Percentiles rank a stretch among this genome's conserved stretches.
Evolutionary conservation across 2,329 filamentous ascomycete species (phyloP).

Genomic region (Aspergillus transmontanensis): DNA sequence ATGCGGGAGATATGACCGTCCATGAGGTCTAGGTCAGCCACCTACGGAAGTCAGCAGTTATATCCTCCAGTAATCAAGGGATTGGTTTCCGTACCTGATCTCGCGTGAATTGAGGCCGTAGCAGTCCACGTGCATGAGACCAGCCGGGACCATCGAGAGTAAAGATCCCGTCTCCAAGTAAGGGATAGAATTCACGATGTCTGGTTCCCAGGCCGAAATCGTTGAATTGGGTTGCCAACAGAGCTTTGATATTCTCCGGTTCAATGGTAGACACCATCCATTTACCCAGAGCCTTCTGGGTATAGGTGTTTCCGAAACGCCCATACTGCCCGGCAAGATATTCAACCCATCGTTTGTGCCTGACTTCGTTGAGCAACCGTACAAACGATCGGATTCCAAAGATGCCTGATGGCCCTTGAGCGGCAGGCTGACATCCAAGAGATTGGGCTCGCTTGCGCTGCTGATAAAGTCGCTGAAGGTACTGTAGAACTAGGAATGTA

Average conservation of each 20-base stretch:
- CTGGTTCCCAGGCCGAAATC: slow-evolving; percentile 81
- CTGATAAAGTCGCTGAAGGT: slow-evolving; percentile 23
- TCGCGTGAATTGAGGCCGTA: slow-evolving; percentile 83
- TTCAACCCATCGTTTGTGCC: slow-evolving; percentile 35
- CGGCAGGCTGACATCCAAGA: slow-evolving; percentile 28
- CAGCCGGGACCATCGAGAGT: slow-evolving; percentile 77
- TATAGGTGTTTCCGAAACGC: slow-evolving; percentile 29
- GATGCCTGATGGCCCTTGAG: slow-evolving; percentile 13
- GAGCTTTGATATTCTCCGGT: slow-evolving; percentile 74
- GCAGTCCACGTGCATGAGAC: slow-evolving; percentile 76
- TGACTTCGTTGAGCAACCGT: slow-evolving; percentile 25
- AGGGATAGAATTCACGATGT: slow-evolving; percentile 62
- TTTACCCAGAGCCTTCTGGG: slow-evolving; percentile 23
- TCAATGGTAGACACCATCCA: slow-evolving; percentile 35
- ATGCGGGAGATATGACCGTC: slow-evolving; percentile 75
- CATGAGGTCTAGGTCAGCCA: slow-evolving; percentile 72
- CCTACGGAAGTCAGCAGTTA: slow-evolving; percentile 14
- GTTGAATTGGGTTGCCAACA: slow-evolving; percentile 78
- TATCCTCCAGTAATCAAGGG: background rate
- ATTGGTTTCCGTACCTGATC: slow-evolving; percentile 62
- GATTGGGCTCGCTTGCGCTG: slow-evolving; percentile 30
- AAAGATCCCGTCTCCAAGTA: slow-evolving; percentile 53
- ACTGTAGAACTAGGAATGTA: slow-evolving; percentile 26
- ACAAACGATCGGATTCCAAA: slow-evolving; percentile 31
- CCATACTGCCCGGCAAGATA: slow-evolving; percentile 27